Evolutionary conservation across 129 eudicot genomes (phyloP).

Genomic region (Gnaphalium uliginosum): DNA sequence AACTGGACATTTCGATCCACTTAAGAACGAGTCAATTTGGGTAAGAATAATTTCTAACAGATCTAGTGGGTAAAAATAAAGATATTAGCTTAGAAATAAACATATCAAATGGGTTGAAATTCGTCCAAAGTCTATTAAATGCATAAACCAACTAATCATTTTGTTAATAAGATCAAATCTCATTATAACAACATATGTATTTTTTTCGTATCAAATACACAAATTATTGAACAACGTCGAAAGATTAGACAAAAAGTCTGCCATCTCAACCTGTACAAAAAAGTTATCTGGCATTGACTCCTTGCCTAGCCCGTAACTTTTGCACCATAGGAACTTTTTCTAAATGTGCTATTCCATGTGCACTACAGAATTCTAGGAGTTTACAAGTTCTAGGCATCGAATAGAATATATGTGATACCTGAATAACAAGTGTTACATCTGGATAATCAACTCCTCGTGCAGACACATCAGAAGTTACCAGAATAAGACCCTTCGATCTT

Average conservation of each 20-base stretch:
- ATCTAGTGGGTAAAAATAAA: neutral
- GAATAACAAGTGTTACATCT: conserved; percentile 92
- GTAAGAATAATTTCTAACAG: neutral
- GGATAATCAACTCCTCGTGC: conserved; percentile 99
- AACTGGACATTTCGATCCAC: neutral
- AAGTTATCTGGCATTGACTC: neutral
- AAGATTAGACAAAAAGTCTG: neutral
- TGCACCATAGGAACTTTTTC: neutral
- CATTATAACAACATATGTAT: neutral
- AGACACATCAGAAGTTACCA: conserved; percentile 97
- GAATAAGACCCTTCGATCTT: conserved; percentile 88
- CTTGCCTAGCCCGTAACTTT: neutral
- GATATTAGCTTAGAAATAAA: neutral
- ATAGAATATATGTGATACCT: conserved; percentile 44
- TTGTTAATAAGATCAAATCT: neutral
- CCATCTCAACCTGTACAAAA: neutral
- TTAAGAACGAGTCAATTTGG: neutral
- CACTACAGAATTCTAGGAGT: neutral
- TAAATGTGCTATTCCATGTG: neutral
- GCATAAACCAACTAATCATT: neutral
- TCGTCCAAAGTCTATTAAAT: neutral
- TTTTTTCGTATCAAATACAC: too few species aligned
- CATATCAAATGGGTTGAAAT: neutral
- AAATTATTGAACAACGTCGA: neutral
- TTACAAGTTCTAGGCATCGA: conserved; percentile 5